Conservation (phyloP, 257 asterid species). For the Plantago major region DNA sequence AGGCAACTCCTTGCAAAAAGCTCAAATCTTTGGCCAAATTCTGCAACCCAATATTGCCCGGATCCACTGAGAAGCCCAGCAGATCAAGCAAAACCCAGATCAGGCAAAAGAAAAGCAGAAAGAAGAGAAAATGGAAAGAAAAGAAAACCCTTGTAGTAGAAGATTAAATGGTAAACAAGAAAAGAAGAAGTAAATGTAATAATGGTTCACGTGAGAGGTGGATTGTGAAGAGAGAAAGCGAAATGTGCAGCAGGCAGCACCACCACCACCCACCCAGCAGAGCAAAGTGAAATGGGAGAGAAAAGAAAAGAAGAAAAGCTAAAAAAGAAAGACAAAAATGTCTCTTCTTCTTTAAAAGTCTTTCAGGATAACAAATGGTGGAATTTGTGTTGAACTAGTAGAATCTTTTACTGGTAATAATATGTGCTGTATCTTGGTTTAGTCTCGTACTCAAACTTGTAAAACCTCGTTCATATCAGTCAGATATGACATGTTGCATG, state of each 20-base stretch:
- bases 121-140: slow-evolving; percentile 7
- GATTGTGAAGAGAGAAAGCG: slow-evolving; percentile 62
- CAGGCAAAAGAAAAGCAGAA: slow-evolving; percentile 9
- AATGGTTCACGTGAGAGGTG: slow-evolving; percentile 61
- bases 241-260: slow-evolving; percentile 49
- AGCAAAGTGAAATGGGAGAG: slow-evolving; percentile 14
- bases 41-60: slow-evolving; percentile 18
- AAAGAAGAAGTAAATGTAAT: slow-evolving; percentile 23
- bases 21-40: slow-evolving; percentile 19
- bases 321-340: not conserved
- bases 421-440: no score
- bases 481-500: no score
- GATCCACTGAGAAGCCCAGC: slow-evolving; percentile 37
- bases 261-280: slow-evolving; percentile 28
- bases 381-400: not conserved
- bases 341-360: not conserved
- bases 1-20: not conserved
- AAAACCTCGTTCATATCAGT: no score
- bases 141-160: slow-evolving; percentile 28
- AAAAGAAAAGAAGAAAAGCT: no score
- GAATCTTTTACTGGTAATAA: no score
- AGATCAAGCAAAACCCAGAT: slow-evolving; percentile 40
- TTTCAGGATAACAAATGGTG: slow-evolving; percentile 1
- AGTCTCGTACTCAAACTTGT: no score
- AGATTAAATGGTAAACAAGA: slow-evolving; percentile 9